These are phyloP conservation scores for Mycena sp. DNA, from an alignment of 1,284 basidiomycete genomes.

Conservation along the genomic window DNA sequence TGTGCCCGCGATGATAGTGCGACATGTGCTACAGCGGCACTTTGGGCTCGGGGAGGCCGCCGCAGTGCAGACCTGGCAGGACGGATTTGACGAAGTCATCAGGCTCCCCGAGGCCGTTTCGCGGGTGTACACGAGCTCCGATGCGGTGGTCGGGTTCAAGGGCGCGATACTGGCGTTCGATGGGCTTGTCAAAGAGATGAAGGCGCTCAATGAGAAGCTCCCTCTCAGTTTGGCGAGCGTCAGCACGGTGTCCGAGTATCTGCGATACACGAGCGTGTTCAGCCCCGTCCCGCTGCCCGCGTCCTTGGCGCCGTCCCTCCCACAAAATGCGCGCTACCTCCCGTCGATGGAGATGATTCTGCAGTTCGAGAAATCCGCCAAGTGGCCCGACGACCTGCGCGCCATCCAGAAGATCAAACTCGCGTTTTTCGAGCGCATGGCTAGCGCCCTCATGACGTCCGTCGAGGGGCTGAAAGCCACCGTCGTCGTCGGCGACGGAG, in stretches of 20 bases:
- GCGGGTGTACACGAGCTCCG: conserved; percentile 57
- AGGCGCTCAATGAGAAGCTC: conserved; percentile 79
- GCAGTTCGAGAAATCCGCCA: conserved; percentile 90
- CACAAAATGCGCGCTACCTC: conserved; percentile 69
- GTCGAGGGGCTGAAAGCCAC: conserved; percentile 62
- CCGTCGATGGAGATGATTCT: conserved; percentile 79
- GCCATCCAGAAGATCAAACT: conserved; percentile 97
- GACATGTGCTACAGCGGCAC: conserved; percentile 81
- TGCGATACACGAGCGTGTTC: conserved; percentile 90
- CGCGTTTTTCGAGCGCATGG: conserved; percentile 88
- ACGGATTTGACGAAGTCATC: conserved; percentile 72
- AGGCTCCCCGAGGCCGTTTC: conserved; percentile 69
- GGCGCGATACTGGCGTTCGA: conserved; percentile 86
- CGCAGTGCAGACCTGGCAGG: conserved; percentile 67
- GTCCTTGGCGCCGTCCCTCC: conserved; percentile 56
- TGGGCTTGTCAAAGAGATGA: conserved; percentile 79
- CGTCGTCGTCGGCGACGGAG: conserved; percentile 66
- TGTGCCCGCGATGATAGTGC: conserved; percentile 81
- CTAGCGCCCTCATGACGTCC: conserved; percentile 65
- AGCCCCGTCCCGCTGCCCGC: conserved; percentile 68
- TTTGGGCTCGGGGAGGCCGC: conserved; percentile 64
- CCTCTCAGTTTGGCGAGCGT: conserved; percentile 86
- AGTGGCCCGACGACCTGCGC: conserved; percentile 95
- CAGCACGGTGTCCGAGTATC: conserved; percentile 74
- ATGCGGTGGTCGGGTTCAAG: conserved; percentile 74